A percentile compares a stretch with the other conserved stretches of the same genome.
phyloP scores from a whole-genome alignment of 148 eudicot genomes.

The Polygonum aviculare region DNA sequence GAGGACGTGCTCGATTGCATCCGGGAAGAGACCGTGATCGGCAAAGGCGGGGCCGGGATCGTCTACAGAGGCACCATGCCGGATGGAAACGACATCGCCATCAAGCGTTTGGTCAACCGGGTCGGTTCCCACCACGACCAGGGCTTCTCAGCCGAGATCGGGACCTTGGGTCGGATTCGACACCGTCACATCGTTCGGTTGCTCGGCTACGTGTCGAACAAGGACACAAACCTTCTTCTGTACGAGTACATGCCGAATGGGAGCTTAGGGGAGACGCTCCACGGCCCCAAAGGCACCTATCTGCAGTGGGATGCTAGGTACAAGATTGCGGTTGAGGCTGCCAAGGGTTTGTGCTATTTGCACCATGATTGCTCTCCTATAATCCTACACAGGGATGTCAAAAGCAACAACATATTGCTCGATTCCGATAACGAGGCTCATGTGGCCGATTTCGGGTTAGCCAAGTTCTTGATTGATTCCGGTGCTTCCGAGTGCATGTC shows the following conservation, averaged over 20 bases:
- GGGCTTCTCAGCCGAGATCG: constrained; percentile 77
- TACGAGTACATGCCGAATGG: constrained; percentile 94
- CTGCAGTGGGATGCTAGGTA: constrained; percentile 87
- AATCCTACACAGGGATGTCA: constrained; percentile 84
- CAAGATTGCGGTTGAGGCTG: constrained; percentile 77
- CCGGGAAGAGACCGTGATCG: constrained; percentile 76
- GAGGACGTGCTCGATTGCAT: constrained; percentile 64
- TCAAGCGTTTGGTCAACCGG: constrained; percentile 46
- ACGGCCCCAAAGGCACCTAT: constrained; percentile 66
- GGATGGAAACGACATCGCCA: constrained; percentile 59
- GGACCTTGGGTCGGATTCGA: constrained; percentile 63
- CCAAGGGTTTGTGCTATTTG: constrained; percentile 77
- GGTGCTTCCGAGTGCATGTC: constrained; percentile 13
- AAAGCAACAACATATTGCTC: constrained; percentile 75
- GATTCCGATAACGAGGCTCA: constrained; percentile 86
- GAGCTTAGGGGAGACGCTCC: constrained; percentile 86
- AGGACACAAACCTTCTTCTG: constrained; percentile 58
- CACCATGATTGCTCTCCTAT: constrained; percentile 87
- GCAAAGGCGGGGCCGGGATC: constrained; percentile 86
- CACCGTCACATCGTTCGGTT: constrained; percentile 76
- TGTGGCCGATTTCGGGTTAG: constrained; percentile 55
- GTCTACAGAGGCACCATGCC: constrained; percentile 85
- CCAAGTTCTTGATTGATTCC: constrained; percentile 13
- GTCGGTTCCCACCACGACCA: constrained; percentile 34
- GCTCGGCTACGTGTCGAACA: constrained; percentile 71